phyloP scores from a whole-genome alignment of 2,329 filamentous ascomycete species.

The Stagonosporopsis cucurbitacearum region DNA sequence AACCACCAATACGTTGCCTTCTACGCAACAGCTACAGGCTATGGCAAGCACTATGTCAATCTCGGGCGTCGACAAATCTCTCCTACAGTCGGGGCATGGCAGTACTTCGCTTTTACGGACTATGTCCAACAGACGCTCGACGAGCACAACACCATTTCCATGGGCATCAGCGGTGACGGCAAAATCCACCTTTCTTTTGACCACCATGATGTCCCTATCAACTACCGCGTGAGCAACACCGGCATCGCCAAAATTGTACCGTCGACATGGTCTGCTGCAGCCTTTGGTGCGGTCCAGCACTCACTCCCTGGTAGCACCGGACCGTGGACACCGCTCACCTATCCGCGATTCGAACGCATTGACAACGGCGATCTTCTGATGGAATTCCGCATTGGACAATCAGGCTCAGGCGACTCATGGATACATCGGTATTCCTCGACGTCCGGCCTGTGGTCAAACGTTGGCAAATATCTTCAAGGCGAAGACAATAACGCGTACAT shows the following conservation, averaged over 20 bases:
- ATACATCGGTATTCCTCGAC: slow-evolving; percentile 54
- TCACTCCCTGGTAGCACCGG: slow-evolving; percentile 40
- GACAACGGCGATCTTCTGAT: slow-evolving; percentile 52
- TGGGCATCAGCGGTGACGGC: slow-evolving; percentile 60
- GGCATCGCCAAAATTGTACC: slow-evolving; percentile 43
- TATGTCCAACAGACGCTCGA: slow-evolving; percentile 60
- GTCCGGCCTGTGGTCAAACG: slow-evolving; percentile 47
- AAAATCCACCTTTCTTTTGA: slow-evolving; percentile 63
- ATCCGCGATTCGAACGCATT: slow-evolving; percentile 57
- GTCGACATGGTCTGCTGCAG: slow-evolving; percentile 34
- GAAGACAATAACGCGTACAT: slow-evolving; percentile 60
- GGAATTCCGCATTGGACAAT: slow-evolving; percentile 60
- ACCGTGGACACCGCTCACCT: slow-evolving; percentile 53
- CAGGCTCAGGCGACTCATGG: slow-evolving; percentile 58
- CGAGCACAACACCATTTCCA: slow-evolving; percentile 61
- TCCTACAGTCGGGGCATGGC: slow-evolving; percentile 48
- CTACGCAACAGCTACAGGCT: slow-evolving; percentile 48
- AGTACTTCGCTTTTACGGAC: slow-evolving; percentile 57
- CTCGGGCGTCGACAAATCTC: slow-evolving; percentile 55
- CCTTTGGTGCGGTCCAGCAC: slow-evolving; percentile 40
- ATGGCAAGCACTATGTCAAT: slow-evolving; percentile 51
- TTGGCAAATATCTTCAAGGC: slow-evolving; percentile 54
- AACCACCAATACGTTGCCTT: slow-evolving; percentile 60
- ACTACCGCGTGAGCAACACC: slow-evolving; percentile 42
- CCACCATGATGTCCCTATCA: slow-evolving; percentile 53